Conservation (phyloP, 139 green algal species). For the Closterium sp. region DNA sequence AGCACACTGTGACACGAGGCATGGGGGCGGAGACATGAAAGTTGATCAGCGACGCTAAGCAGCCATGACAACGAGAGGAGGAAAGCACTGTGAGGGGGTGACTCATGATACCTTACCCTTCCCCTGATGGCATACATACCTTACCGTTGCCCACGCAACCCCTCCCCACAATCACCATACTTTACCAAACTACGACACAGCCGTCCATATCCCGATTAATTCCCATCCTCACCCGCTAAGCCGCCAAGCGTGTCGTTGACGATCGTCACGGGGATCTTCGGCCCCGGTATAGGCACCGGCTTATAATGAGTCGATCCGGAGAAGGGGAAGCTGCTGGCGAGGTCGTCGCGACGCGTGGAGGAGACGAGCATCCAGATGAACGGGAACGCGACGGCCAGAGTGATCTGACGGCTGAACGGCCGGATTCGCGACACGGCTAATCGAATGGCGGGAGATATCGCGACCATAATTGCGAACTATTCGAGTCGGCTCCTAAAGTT, state of each 20-base stretch:
- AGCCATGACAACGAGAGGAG: neutral
- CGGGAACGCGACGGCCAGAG: neutral
- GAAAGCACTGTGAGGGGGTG: neutral
- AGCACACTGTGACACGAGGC: neutral
- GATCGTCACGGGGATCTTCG: neutral
- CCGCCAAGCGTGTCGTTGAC: neutral
- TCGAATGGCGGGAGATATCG: neutral
- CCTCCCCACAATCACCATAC: no score
- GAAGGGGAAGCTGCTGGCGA: neutral
- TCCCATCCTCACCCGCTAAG: neutral
- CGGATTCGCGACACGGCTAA: neutral
- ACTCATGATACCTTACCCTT: neutral
- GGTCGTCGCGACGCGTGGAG: neutral
- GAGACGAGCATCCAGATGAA: neutral
- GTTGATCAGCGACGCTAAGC: neutral
- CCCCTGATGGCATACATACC: neutral
- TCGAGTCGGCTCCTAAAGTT: neutral
- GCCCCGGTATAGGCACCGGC: neutral
- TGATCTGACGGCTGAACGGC: neutral
- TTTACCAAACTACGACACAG: neutral
- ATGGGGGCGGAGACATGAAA: no score
- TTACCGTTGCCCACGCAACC: neutral
- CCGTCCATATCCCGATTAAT: neutral
- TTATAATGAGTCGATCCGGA: neutral
- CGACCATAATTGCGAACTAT: neutral